Evolutionary conservation across 2,329 filamentous ascomycete genomes (phyloP).

Genomic region (Penicillium occitanis): DNA sequence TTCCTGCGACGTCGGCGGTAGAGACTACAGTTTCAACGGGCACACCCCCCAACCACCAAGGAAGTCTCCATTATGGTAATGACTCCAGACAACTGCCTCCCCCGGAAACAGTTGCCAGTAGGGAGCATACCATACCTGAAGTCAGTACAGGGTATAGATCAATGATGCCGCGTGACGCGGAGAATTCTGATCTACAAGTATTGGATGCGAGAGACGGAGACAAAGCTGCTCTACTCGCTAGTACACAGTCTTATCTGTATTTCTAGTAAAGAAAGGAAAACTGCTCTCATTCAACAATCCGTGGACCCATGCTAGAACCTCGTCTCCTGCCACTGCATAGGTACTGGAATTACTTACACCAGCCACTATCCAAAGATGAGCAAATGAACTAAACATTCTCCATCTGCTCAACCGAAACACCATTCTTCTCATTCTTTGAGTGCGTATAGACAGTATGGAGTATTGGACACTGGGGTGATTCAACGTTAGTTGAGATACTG

Average conservation of each 20-base stretch:
- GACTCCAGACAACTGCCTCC: neutral
- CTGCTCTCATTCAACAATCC: neutral
- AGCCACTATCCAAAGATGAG: too few relatives aligned
- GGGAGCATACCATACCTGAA: neutral
- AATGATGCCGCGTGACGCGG: neutral
- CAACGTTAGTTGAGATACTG: neutral
- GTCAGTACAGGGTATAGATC: neutral
- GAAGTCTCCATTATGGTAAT: neutral
- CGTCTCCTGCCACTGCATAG: too few relatives aligned
- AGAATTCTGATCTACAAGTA: neutral
- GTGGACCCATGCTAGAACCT: neutral
- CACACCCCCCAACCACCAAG: neutral
- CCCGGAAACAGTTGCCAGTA: neutral
- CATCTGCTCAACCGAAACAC: neutral
- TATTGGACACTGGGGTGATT: too few relatives aligned
- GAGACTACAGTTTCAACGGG: neutral
- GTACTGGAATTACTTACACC: too few relatives aligned
- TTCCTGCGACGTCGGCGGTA: neutral
- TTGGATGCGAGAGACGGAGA: slow-evolving; percentile 3
- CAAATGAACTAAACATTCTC: neutral
- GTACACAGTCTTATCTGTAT: neutral
- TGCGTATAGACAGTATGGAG: too few relatives aligned
- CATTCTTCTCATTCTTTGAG: neutral
- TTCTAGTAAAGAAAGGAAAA: neutral
- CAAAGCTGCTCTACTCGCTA: neutral